These are phyloP conservation scores for Manihot esculenta DNA, from an alignment of 441 rosid species.

Conservation along the genomic window DNA sequence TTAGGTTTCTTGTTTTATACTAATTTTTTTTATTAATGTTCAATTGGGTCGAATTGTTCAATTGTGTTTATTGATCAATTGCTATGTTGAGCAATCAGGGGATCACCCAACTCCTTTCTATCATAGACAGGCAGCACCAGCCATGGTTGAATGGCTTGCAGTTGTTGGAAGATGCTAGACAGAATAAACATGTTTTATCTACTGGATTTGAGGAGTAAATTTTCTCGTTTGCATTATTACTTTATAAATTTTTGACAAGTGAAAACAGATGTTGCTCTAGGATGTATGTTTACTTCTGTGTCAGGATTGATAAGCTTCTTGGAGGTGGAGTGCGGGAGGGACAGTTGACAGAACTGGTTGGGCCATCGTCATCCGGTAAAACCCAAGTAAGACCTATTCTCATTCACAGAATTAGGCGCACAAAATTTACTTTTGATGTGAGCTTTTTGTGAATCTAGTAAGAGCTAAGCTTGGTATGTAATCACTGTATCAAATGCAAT, in stretches of 20 bases:
- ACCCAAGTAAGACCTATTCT: constrained; percentile 55
- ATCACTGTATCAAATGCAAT: neutral
- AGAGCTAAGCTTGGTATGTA: neutral
- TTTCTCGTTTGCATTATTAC: neutral
- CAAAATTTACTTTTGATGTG: neutral
- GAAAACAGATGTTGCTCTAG: neutral
- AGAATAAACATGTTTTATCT: constrained; percentile 43
- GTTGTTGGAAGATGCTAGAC: constrained; percentile 49
- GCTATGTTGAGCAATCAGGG: constrained; percentile 36
- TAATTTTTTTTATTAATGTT: no score
- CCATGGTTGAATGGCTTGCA: constrained; percentile 68
- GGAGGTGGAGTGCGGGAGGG: constrained; percentile 68
- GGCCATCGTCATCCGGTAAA: constrained; percentile 88
- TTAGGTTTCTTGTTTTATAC: neutral
- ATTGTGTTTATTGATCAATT: neutral
- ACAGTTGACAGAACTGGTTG: constrained; percentile 73
- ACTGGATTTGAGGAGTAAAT: constrained; percentile 65
- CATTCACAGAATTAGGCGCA: no score
- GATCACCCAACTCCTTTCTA: constrained; percentile 43
- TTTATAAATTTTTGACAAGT: neutral
- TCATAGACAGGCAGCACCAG: constrained; percentile 46
- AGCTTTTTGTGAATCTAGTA: neutral
- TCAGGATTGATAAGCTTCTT: constrained; percentile 70
- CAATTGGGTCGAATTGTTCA: neutral
- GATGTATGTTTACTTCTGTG: neutral